Evolutionary conservation across 1,284 basidiomycete species (phyloP).

Genomic region (Moesziomyces globuligerus): DNA sequence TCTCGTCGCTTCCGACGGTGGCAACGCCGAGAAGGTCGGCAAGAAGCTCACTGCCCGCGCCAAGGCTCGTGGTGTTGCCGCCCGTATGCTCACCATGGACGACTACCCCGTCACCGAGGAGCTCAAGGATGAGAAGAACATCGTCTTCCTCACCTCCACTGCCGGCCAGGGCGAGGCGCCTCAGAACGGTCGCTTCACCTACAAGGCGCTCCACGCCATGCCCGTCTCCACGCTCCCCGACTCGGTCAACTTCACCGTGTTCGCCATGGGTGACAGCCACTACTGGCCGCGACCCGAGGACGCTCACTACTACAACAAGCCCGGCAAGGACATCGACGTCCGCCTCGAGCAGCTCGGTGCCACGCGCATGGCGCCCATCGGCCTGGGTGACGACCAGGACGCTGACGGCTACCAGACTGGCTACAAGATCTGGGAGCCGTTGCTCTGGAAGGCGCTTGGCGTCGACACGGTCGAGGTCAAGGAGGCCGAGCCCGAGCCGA

Average conservation of each 20-base stretch:
- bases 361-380: conserved; percentile 68
- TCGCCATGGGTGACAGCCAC: conserved; percentile 96
- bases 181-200: conserved; percentile 90
- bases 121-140: conserved; percentile 73
- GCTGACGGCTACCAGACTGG: conserved; percentile 95
- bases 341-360: conserved; percentile 69
- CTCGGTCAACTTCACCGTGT: conserved; percentile 73
- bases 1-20: conserved; percentile 92
- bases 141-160: conserved; percentile 90
- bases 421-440: conserved; percentile 93
- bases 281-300: conserved; percentile 99
- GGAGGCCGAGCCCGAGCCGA: conserved; percentile 93
- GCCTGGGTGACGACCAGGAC: conserved; percentile 96
- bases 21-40: conserved; percentile 92
- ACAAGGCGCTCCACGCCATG: conserved; percentile 78
- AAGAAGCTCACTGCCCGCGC: conserved; percentile 86
- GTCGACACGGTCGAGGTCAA: conserved; percentile 88
- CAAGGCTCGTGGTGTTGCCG: conserved; percentile 84
- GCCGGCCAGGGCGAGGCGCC: conserved; percentile 99
- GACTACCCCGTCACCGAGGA: conserved; percentile 77
- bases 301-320: conserved; percentile 97
- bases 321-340: conserved; percentile 87
- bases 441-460: conserved; percentile 91
- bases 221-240: conserved; percentile 33
- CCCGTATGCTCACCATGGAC: conserved; percentile 73